phyloP scores from a whole-genome alignment of 495 filamentous ascomycete genomes.

The Talaromyces liani region DNA sequence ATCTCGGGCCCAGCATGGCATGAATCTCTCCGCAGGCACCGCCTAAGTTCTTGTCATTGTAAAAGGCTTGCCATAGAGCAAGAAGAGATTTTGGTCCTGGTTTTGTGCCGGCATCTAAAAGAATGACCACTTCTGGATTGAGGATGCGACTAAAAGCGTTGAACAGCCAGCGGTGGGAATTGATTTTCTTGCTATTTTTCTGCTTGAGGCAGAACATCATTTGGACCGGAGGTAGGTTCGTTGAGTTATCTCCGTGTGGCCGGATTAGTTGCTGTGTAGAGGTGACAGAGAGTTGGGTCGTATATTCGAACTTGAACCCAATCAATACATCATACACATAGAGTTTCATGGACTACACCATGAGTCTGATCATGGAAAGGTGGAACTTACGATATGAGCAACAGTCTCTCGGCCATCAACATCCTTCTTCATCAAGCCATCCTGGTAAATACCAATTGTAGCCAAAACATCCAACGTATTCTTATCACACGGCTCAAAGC shows the following conservation, averaged over 20 bases:
- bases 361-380: background rate
- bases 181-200: constrained; percentile 99
- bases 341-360: background rate
- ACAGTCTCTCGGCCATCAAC: constrained; percentile 95
- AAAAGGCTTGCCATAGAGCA: constrained; percentile 93
- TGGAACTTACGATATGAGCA: constrained; percentile 67
- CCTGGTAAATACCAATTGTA: constrained; percentile 92
- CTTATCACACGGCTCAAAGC: constrained; percentile 96
- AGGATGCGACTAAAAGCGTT: constrained; percentile 93
- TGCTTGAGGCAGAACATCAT: constrained; percentile 99
- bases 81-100: constrained; percentile 89
- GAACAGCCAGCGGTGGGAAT: constrained; percentile 97
- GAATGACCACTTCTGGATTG: constrained; percentile 92
- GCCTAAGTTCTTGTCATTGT: constrained; percentile 97
- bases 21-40: constrained; percentile 99
- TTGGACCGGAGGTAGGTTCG: constrained; percentile 87
- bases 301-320: constrained; percentile 76
- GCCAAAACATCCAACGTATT: constrained; percentile 87
- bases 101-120: constrained; percentile 94
- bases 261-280: constrained; percentile 92
- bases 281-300: constrained; percentile 93
- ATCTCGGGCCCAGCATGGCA: constrained; percentile 90
- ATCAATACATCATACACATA: background rate
- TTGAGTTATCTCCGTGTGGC: constrained; percentile 74
- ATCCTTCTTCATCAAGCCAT: constrained; percentile 97